A percentile compares a stretch with the other conserved stretches of the same genome.
Evolutionary conservation across 345 rosid species (phyloP).

Genomic region (Corchorus olitorius): DNA sequence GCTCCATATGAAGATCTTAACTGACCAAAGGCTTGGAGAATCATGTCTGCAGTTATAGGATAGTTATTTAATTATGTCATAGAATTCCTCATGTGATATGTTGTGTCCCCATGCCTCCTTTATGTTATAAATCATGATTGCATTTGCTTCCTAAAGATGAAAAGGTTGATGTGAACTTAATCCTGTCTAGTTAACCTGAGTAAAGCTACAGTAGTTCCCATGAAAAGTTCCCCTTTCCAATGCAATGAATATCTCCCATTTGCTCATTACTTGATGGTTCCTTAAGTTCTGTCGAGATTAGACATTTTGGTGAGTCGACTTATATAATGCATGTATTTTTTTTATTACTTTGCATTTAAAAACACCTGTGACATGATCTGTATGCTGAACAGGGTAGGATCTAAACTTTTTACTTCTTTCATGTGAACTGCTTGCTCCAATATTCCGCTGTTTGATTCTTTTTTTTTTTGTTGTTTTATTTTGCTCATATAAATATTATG

Average conservation of each 20-base stretch:
- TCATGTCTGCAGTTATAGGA: neutral
- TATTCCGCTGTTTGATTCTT: neutral
- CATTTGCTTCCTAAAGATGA: neutral
- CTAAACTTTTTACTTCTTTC: neutral
- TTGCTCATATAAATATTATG: neutral
- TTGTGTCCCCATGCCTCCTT: neutral
- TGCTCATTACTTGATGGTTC: neutral
- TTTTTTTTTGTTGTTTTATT: too few relatives aligned
- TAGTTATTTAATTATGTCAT: neutral
- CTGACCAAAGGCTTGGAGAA: neutral
- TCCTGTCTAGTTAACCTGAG: neutral
- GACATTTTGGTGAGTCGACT: neutral
- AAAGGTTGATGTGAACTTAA: neutral
- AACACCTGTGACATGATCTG: neutral
- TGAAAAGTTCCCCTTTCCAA: neutral
- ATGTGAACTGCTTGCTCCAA: neutral
- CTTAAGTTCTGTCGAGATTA: neutral
- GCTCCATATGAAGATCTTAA: neutral
- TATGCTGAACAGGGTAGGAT: neutral
- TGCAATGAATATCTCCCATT: neutral
- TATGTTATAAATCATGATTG: conserved; percentile 7
- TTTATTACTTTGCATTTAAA: neutral
- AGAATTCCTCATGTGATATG: conserved; percentile 4
- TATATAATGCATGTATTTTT: neutral
- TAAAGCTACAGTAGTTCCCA: neutral